Base-by-base conservation (phyloP, 2,329 filamentous ascomycete species). In the Xylariaceae sp. region DNA sequence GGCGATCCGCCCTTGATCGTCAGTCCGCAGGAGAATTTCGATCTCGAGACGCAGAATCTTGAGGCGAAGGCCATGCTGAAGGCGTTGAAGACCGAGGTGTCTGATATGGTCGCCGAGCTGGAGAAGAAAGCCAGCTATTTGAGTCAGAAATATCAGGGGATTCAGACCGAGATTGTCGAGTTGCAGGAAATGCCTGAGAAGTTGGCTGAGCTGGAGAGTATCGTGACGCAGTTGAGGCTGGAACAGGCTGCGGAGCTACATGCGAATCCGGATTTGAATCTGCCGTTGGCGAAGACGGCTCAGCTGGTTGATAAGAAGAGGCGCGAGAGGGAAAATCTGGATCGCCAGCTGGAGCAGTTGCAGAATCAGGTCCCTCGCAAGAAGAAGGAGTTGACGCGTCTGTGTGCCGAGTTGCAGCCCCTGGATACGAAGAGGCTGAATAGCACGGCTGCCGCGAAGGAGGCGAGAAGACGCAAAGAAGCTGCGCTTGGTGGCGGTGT, bases 1-100 rank as follows among this genome's bases (percentile, higher is more conserved):
- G 91, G 90, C 64, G 90, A 96, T 64, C 91, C 92, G 53, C 94
- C 93, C 0, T 81, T 92, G 13, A 88, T 97, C 51, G 89, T 96
- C 59, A 88, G 88, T 47, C 84, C 87, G 49, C 83, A 87, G 67
- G 92, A 97, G 71, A 97, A 97, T 71, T 77, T 88, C 52, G 86
- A 87, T 59, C 76, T 96, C 23, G 90, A 94, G 71, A 79, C 75
- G 66, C 79, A 82, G 58, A 87, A 90, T 61, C 77, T 90, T 13
- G 80, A 80, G 2, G 82, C 84, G 58, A 97, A 97, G 73, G 84
- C 84, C 13, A 82, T 84, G 53, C 80, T 97, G 39, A 91, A 94
- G 72, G 82, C 83, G 48, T 86, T 89, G 68, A 97, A 97, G 76
- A 80, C 82, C 13, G 88, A 92, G 61, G 90, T 96, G 1, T 84